Percentiles rank a stretch among this genome's conserved stretches.
phyloP scores from a whole-genome alignment of 2,329 filamentous ascomycete species.

The Alternaria ventricosa region DNA sequence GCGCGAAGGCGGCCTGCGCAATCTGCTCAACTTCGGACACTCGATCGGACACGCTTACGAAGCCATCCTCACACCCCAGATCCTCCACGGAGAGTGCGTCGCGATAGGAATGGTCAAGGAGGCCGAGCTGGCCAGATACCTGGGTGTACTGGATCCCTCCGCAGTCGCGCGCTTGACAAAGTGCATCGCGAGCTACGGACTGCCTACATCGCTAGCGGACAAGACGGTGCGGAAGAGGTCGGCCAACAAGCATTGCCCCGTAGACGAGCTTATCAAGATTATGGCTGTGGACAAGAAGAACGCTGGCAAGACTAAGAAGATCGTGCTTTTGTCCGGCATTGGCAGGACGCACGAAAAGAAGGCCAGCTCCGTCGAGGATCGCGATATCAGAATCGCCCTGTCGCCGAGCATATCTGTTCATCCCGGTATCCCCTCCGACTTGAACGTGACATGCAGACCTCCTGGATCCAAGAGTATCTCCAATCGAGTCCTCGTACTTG shows the following conservation, averaged over 20 bases:
- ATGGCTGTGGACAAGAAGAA: conserved; percentile 99
- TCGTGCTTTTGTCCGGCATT: conserved; percentile 89
- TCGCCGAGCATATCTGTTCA: conserved; percentile 78
- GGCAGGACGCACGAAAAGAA: conserved; percentile 85
- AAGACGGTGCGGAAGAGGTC: conserved; percentile 81
- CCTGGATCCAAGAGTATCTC: conserved; percentile 98
- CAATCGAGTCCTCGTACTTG: conserved; percentile 91
- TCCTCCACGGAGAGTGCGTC: conserved; percentile 94
- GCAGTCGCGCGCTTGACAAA: conserved; percentile 90
- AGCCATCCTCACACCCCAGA: conserved; percentile 91
- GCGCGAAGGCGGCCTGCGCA: conserved; percentile 89
- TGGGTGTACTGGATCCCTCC: conserved; percentile 83
- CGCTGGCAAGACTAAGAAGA: conserved; percentile 91
- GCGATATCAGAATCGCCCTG: conserved; percentile 80
- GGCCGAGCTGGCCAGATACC: conserved; percentile 86
- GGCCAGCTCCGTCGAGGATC: conserved; percentile 88
- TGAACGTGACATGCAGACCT: conserved; percentile 79
- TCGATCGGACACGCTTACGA: conserved; percentile 98
- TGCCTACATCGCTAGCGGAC: conserved; percentile 85
- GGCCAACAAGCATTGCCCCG: conserved; percentile 84
- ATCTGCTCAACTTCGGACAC: conserved; percentile 96
- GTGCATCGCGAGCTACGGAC: conserved; percentile 90
- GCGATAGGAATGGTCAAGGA: conserved; percentile 99
- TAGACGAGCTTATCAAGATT: conserved; percentile 83
- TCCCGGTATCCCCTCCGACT: conserved; percentile 70